Evolutionary conservation across 2,329 filamentous ascomycete species (phyloP), one percentile per base, ranked within the genome.

Genomic region (Fonsecaea monophora): DNA sequence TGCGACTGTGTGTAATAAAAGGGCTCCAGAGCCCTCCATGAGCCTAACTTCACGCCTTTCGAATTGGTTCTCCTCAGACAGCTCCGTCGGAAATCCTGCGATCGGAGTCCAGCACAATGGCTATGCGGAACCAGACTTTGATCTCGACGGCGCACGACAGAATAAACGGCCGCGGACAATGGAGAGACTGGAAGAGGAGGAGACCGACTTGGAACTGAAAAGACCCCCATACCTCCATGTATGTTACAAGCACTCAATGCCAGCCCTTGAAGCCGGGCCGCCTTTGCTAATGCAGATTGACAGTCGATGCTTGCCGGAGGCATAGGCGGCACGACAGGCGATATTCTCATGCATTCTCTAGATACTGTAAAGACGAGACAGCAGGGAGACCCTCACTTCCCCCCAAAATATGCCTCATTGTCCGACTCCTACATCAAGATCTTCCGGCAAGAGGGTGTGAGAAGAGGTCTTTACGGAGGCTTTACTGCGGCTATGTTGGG

Each of bases 311-410:
- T 99, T 75, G 95, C 95, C 38, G 95, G 95, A 75, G 95, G 94
- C 67, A 83, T 96, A 61, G 95, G 96, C 75, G 95, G 95, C 61
- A 94, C 92, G 15, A 96, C 91, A 64, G 95, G 96, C 66, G 95
- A 99, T 79, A 91, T 99, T 86, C 83, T 99, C 72, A 99, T 99
- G 95, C 95, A 99, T 82, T 98, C 94, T 54, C 86, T 99, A 75
- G 95, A 99, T 79, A 99, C 95, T 0, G 95, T 99, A 74, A 99
- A 99, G 82, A 99, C 95, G 55, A 88, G 95, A 73, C 96, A 99
- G 78, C 95, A 99, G 80, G 95, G 94, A 75, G 95, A 98, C 76
- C 94, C 94, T 53, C 90, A 95, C 77, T 86, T 97, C 68, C 95
- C 95, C 25, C 91, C 95, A 1, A 96, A 92, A 80, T 99, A 99